Evolutionary conservation across 2,329 filamentous ascomycete genomes (phyloP).

Genomic region (Arthrobotrys iridis): DNA sequence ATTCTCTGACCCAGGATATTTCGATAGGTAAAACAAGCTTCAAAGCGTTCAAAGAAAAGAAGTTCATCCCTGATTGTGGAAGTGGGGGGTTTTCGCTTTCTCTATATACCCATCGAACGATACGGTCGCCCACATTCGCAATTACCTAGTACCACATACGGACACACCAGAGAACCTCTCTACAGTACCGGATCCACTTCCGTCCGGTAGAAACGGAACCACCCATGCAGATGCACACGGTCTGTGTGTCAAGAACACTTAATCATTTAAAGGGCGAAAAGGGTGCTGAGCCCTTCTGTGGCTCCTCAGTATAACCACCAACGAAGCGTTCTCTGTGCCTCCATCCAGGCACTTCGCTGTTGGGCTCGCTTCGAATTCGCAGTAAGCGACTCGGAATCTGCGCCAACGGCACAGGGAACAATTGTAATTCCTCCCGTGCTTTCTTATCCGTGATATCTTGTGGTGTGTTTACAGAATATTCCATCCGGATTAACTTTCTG

Average conservation of each 20-base stretch:
- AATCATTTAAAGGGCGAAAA: background rate
- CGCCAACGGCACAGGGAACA: background rate
- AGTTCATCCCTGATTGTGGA: background rate
- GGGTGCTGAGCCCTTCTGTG: background rate
- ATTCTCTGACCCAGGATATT: background rate
- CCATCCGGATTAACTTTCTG: background rate
- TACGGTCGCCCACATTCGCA: background rate
- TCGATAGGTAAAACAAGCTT: background rate
- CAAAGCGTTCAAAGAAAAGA: background rate
- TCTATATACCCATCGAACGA: constrained; percentile 12
- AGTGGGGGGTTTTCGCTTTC: background rate
- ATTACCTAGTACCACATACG: constrained; percentile 14
- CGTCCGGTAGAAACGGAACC: constrained; percentile 14
- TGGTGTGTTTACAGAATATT: background rate
- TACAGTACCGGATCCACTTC: constrained; percentile 11
- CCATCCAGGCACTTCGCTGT: background rate
- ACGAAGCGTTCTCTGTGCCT: background rate
- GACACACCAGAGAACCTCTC: constrained; percentile 2
- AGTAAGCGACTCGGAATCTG: constrained; percentile 2
- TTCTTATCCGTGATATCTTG: background rate
- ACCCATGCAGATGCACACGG: background rate
- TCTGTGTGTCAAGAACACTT: background rate
- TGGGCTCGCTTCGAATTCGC: background rate
- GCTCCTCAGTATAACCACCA: background rate
- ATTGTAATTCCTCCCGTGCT: background rate